phyloP scores from a whole-genome alignment of 2,329 filamentous ascomycete genomes.

The Aspergillus unguis region DNA sequence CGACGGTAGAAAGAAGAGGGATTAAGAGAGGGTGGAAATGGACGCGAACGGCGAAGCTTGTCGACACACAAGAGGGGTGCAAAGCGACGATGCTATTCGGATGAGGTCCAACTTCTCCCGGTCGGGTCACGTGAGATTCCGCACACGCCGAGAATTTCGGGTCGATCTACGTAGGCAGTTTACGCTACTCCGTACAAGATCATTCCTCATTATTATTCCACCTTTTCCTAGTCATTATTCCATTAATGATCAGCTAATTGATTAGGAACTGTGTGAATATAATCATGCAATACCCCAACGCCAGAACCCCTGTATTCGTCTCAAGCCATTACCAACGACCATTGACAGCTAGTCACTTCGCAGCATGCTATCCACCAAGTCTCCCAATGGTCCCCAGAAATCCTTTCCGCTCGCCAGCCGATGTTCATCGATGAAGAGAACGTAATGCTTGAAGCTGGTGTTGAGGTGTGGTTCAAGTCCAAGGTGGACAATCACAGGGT shows the following conservation, averaged over 20 bases:
- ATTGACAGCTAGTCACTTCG: slow-evolving; percentile 67
- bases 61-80: slow-evolving; percentile 21
- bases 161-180: slow-evolving; percentile 5
- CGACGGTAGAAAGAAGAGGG: slow-evolving; percentile 17
- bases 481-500: slow-evolving; percentile 90
- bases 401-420: slow-evolving; percentile 87
- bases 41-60: slow-evolving; percentile 25
- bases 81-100: slow-evolving; percentile 19
- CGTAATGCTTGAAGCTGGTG: slow-evolving; percentile 99
- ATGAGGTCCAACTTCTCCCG: slow-evolving; percentile 27
- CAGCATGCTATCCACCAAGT: slow-evolving; percentile 96
- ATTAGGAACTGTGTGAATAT: slow-evolving; percentile 7
- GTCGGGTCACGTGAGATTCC: slow-evolving; percentile 27
- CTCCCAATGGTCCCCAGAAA: slow-evolving; percentile 93
- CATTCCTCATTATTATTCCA: no score
- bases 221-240: neutral
- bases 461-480: slow-evolving; percentile 96
- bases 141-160: slow-evolving; percentile 26
- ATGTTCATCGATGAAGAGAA: slow-evolving; percentile 97
- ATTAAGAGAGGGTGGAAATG: slow-evolving; percentile 21
- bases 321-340: slow-evolving; percentile 4
- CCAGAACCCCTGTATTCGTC: slow-evolving; percentile 16
- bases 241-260: neutral
- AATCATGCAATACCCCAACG: slow-evolving; percentile 13
- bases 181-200: neutral